These are phyloP conservation scores for Kazachstania viticola DNA, from an alignment of 805 yeast species.

Conservation along the genomic window DNA sequence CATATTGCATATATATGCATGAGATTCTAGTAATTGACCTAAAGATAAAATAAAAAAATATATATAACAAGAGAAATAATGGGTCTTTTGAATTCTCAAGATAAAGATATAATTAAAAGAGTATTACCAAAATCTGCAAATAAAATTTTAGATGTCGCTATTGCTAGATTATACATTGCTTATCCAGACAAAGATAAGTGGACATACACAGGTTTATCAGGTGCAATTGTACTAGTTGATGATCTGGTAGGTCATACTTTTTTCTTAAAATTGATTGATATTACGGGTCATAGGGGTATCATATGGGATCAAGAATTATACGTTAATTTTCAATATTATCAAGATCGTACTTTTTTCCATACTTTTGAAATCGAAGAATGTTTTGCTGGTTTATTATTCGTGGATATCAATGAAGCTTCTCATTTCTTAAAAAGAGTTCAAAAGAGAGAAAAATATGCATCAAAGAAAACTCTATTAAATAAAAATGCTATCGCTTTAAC, in stretches of 20 bases:
- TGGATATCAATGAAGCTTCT: slow-evolving; percentile 78
- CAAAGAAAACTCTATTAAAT: slow-evolving; percentile 75
- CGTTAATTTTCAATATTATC: slow-evolving; percentile 78
- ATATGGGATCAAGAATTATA: slow-evolving; percentile 96
- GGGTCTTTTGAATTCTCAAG: slow-evolving; percentile 40
- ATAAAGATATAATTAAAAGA: slow-evolving; percentile 82
- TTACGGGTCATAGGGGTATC: slow-evolving; percentile 72
- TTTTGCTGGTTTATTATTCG: slow-evolving; percentile 75
- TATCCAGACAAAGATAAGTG: slow-evolving; percentile 73
- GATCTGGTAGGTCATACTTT: slow-evolving; percentile 92
- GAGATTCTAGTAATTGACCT: too few relatives aligned
- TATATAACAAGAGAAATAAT: too few relatives aligned
- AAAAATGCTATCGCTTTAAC: slow-evolving; percentile 79
- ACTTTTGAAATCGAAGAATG: slow-evolving; percentile 90
- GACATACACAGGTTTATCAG: slow-evolving; percentile 81
- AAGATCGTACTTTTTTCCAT: slow-evolving; percentile 91
- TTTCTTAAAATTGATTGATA: slow-evolving; percentile 81
- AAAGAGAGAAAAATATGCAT: slow-evolving; percentile 68
- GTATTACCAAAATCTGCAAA: slow-evolving; percentile 81
- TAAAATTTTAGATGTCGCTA: slow-evolving; percentile 80
- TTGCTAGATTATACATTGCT: slow-evolving; percentile 82
- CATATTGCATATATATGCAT: too few relatives aligned
- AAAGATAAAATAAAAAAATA: too few relatives aligned
- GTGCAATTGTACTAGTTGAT: slow-evolving; percentile 80
- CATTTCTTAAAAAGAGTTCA: slow-evolving; percentile 73